Conservation (phyloP, 73 alveolate genomes). For the Effrenium voratum region DNA sequence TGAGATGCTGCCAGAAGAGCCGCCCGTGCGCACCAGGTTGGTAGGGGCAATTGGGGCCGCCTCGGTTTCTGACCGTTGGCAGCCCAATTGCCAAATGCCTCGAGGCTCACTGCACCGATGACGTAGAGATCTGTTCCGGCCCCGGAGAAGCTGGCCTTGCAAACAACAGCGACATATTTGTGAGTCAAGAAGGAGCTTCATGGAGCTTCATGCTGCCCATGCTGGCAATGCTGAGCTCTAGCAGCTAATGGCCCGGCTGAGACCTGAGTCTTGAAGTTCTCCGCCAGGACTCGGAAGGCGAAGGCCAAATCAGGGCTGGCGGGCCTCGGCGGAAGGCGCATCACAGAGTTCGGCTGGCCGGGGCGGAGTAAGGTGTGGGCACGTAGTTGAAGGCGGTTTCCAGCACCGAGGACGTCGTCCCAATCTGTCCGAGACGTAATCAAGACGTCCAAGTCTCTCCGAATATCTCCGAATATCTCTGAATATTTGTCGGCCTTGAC, state of each 20-base stretch:
- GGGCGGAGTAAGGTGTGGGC: not conserved
- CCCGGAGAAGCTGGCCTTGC: constrained; percentile 69
- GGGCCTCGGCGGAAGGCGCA: constrained; percentile 32
- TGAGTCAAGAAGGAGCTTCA: not conserved
- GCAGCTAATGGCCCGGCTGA: not conserved
- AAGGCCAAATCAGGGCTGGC: constrained; percentile 54
- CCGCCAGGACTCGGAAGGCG: constrained; percentile 87
- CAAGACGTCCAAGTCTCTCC: not conserved
- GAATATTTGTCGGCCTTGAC: not conserved
- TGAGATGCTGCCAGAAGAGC: constrained; percentile 59
- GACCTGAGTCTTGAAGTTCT: constrained; percentile 88
- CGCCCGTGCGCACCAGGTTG: constrained; percentile 81
- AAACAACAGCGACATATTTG: not conserved
- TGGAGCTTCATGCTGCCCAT: not conserved
- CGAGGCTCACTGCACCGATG: constrained; percentile 53
- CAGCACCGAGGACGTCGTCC: constrained; percentile 60
- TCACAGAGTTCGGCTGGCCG: not conserved
- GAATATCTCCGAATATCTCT: not conserved
- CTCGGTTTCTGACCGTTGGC: too few species aligned
- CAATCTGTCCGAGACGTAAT: not conserved
- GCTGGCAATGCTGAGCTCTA: not conserved
- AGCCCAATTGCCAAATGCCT: too few species aligned
- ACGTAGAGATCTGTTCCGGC: constrained; percentile 72
- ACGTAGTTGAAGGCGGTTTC: constrained; percentile 81
- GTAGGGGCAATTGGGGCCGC: constrained; percentile 79